Percentiles rank a stretch among this genome's conserved stretches.
phyloP scores from a whole-genome alignment of 768 basidiomycete genomes.

The Hypholoma sublateritium region DNA sequence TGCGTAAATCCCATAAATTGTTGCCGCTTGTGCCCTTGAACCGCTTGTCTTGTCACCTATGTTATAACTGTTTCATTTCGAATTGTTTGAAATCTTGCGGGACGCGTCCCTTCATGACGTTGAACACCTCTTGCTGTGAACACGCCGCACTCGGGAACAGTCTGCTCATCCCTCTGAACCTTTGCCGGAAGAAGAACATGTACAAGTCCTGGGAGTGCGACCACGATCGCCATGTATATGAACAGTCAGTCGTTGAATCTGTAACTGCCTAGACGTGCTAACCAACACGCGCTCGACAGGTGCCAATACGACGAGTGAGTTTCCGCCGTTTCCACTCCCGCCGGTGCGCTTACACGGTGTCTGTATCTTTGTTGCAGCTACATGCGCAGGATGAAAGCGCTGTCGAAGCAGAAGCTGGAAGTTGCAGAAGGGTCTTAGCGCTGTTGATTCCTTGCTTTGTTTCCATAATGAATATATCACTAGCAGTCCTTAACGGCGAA shows the following conservation, averaged over 20 bases:
- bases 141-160: constrained; percentile 37
- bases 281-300: constrained; percentile 36
- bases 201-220: constrained; percentile 96
- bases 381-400: constrained; percentile 83
- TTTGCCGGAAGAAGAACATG: constrained; percentile 73
- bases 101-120: too few relatives aligned
- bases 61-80: too few relatives aligned
- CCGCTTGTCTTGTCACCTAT: background rate
- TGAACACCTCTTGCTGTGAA: background rate
- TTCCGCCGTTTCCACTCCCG: background rate
- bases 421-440: constrained; percentile 33
- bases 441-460: background rate
- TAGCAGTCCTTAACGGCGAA: background rate
- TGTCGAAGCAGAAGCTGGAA: constrained; percentile 66
- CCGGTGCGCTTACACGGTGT: background rate
- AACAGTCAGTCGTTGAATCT: constrained; percentile 59
- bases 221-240: constrained; percentile 82
- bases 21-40: background rate
- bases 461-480: constrained; percentile 11
- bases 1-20: background rate
- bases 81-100: too few relatives aligned
- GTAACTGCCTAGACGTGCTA: background rate
- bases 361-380: constrained; percentile 48
- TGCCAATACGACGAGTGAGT: constrained; percentile 96
- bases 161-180: constrained; percentile 82